Base-by-base conservation (phyloP, 345 rosid species). In the Geranium brycei region DNA sequence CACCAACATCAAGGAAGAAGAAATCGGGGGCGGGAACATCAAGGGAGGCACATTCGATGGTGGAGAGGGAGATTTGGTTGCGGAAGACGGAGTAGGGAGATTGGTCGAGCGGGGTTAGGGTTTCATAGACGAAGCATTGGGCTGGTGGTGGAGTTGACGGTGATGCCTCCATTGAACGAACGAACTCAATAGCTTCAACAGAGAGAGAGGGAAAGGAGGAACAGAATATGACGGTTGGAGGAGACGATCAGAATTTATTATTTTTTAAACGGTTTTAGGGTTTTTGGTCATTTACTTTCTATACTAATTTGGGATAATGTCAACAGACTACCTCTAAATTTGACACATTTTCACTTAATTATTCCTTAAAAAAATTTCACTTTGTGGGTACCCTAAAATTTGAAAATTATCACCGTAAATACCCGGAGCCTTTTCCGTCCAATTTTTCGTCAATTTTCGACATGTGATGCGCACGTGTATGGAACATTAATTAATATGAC, bases 1-100 rank as follows among this genome's bases (percentile, higher is more conserved):
- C 81, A 3, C 64, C 73, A 38, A 89, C 81, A 17, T 82, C 83
- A 5, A 92, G 87, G 8, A 93, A 86, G 77, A 89, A 84, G 71
- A 77, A 92, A 77, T 92, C 95, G 3, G 72, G 72, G 5, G 86
- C 81, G 1, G 66, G 62, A 55, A 83, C 71, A n/a, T 69, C 84
- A 14, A 64, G 65, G 17, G 77, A 60, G 51, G 75, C 51, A 17
- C 67, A 53, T 7, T 61, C 68, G 14, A 62, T 63, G 12, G 73
- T 59, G 16, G 76, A 60, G 57, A 75, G 80, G 3, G 97, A 81
- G 58, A 92, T 82, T 73, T 92, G 91, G 62, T 83, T 86, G 73
- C 97, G 86, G 73, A 77, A 79, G 32, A 92, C 89, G 8, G 85
- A 72, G 68, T 83, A 92, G 16, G 80, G 69, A 10, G 63, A 60